A percentile compares a stretch with the other conserved stretches of the same genome.
phyloP scores from a whole-genome alignment of 306 rosid species.

The Inga laurina region DNA sequence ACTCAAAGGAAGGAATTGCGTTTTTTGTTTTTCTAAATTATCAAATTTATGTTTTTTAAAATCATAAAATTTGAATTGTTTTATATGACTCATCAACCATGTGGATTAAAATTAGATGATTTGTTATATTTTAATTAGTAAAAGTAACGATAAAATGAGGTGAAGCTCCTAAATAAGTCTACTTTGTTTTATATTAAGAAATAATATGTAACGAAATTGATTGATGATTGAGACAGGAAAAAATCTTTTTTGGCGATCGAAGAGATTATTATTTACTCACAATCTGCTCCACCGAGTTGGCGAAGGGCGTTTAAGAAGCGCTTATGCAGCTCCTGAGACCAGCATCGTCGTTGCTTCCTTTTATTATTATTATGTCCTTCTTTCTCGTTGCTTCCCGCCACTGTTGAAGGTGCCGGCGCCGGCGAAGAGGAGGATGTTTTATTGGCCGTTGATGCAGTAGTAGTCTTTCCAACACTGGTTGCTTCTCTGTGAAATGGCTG shows the following conservation, averaged over 20 bases:
- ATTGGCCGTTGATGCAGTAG: neutral
- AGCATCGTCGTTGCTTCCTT: conserved; percentile 84
- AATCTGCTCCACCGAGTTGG: conserved; percentile 88
- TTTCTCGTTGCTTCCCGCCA: conserved; percentile 34
- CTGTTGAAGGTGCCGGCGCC: conserved; percentile 34
- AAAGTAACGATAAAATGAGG: too few relatives aligned
- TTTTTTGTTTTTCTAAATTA: too few relatives aligned
- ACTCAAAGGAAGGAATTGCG: too few relatives aligned
- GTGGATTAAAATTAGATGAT: too few relatives aligned
- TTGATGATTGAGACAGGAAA: neutral
- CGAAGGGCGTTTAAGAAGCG: conserved; percentile 84
- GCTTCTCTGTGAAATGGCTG: conserved; percentile 80
- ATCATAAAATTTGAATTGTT: too few relatives aligned
- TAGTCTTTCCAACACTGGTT: conserved; percentile 18
- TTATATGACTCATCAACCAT: too few relatives aligned
- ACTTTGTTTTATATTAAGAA: too few relatives aligned
- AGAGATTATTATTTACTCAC: conserved; percentile 36
- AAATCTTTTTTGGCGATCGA: neutral
- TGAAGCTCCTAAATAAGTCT: too few relatives aligned
- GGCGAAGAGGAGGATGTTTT: conserved; percentile 36
- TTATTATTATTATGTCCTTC: conserved; percentile 43
- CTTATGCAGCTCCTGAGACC: conserved; percentile 92
- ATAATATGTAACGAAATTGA: neutral
- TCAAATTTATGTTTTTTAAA: too few relatives aligned
- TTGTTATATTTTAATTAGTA: too few relatives aligned